Percentiles rank a stretch among this genome's conserved stretches.
phyloP scores from a whole-genome alignment of 2,329 filamentous ascomycete species.

The Colletotrichum tofieldiae region DNA sequence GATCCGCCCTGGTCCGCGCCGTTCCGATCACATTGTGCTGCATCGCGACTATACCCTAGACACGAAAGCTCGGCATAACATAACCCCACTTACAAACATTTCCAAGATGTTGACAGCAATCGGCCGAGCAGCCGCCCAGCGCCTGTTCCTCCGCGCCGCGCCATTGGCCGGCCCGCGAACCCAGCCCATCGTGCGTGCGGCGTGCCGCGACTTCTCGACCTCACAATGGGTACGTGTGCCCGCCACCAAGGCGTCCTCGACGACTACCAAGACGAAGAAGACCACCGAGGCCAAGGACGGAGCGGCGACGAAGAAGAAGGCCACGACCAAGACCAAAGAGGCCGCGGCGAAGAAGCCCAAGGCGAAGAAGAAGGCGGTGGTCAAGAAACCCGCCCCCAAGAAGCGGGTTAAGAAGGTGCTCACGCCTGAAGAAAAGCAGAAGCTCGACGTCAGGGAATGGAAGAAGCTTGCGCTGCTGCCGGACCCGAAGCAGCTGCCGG shows the following conservation, averaged over 20 bases:
- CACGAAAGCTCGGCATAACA: neutral
- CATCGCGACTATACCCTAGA: conserved; percentile 21
- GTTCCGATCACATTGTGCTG: neutral
- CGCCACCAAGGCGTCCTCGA: conserved; percentile 46
- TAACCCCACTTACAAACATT: conserved; percentile 20
- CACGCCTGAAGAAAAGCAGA: conserved; percentile 57
- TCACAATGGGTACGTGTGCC: conserved; percentile 50
- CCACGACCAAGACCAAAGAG: conserved; percentile 47
- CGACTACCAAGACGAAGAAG: conserved; percentile 47
- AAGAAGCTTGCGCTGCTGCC: conserved; percentile 60
- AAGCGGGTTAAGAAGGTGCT: conserved; percentile 56
- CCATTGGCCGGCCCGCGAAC: conserved; percentile 45
- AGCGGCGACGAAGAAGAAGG: conserved; percentile 47
- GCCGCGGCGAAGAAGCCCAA: conserved; percentile 37
- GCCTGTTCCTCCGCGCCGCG: conserved; percentile 48
- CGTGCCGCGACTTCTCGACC: conserved; percentile 51
- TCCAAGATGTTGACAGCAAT: conserved; percentile 60
- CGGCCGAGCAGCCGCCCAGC: conserved; percentile 57
- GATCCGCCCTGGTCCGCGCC: neutral
- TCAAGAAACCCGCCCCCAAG: conserved; percentile 49
- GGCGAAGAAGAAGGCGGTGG: conserved; percentile 42
- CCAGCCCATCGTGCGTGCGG: conserved; percentile 40
- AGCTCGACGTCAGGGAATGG: conserved; percentile 53
- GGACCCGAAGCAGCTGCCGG: conserved; percentile 55
- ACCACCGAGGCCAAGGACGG: conserved; percentile 48